Base-by-base conservation (phyloP, 768 basidiomycete genomes). In the Naganishia onofrii region DNA sequence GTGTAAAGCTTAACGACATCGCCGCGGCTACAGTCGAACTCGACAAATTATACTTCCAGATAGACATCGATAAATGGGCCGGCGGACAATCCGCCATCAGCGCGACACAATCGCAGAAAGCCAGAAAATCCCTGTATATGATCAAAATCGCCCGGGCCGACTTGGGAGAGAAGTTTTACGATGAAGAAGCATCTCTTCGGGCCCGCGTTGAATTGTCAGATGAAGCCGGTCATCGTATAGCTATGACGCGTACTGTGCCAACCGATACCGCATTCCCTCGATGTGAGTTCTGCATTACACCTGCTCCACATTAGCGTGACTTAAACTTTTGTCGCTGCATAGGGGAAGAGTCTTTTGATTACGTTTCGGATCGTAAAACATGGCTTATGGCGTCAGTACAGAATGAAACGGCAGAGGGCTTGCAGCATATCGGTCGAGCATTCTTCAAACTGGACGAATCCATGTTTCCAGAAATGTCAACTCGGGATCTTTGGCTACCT, bases 321-420 rank as follows among this genome's bases (percentile, higher is more conserved):
- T 36, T 54, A 36, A 19, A 5, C 9, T 15, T 29, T 38, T 48
- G 8, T 4, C 15, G 36, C 29, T 51, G 21, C 13, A 7, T 72
- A 94, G 92, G 96, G 96, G 93, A 97, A 71, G 94, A 99, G 80
- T 92, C 92, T 0, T 93, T 96, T 74, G 96, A 99, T 78, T 84
- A 98, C 13, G 92, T 93, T 0, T 90, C 97, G 17, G 90, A 93
- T 55, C 90, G 91, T 73, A 86, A 90, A n/a, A 84, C 97, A 3
- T 99, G 96, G 96, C 83, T 99, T 53, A 96, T 97, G 90, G 89
- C 93, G 60, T 95, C 93, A 71, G 86, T 98, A 42, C 88, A 93
- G 68, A 91, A 97, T 76, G 60, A 63, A 29, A 63, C 60, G 10
- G 23, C 60, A 4, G 60, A 63, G 9, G 60, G 60, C 2, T 26